Evolutionary conservation across 495 filamentous ascomycete species (phyloP).

Genomic region (Penicillium cosmopolitanum): DNA sequence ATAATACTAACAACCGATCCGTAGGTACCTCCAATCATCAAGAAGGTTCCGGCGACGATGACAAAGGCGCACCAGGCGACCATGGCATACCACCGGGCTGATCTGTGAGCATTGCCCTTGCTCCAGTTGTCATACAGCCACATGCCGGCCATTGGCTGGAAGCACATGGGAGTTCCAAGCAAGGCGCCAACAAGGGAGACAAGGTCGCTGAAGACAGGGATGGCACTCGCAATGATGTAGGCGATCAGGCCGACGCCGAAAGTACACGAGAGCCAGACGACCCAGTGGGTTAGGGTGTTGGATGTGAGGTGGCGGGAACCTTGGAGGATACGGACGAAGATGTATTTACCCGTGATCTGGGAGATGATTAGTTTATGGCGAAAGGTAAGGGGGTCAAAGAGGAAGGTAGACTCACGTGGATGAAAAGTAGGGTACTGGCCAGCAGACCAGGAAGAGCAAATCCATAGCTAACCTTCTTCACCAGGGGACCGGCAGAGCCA

Average conservation of each 20-base stretch:
- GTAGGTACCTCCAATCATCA: constrained; percentile 62
- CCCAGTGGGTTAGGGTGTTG: constrained; percentile 59
- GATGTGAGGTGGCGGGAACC: constrained; percentile 56
- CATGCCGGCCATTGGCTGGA: constrained; percentile 51
- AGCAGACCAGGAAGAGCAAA: constrained; percentile 63
- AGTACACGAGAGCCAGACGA: constrained; percentile 61
- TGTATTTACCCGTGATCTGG: constrained; percentile 54
- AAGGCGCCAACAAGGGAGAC: constrained; percentile 65
- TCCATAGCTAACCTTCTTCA: constrained; percentile 73
- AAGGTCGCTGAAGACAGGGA: constrained; percentile 69
- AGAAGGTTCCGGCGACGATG: constrained; percentile 42
- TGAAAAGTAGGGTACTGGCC: constrained; percentile 29
- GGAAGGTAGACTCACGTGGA: constrained; percentile 47
- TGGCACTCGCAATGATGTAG: constrained; percentile 70
- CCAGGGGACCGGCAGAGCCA: constrained; percentile 57
- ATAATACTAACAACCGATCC: constrained; percentile 59
- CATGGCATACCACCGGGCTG: constrained; percentile 29
- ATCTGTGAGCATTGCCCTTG: constrained; percentile 43
- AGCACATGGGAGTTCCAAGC: constrained; percentile 52
- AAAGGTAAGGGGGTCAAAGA: background rate
- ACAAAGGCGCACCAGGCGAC: constrained; percentile 36
- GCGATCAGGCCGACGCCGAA: constrained; percentile 58
- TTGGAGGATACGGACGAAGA: constrained; percentile 63
- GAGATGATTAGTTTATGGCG: constrained; percentile 33
- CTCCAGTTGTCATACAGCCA: constrained; percentile 51